Evolutionary conservation across 768 basidiomycete species (phyloP).

Genomic region (Collybia mongolica): DNA sequence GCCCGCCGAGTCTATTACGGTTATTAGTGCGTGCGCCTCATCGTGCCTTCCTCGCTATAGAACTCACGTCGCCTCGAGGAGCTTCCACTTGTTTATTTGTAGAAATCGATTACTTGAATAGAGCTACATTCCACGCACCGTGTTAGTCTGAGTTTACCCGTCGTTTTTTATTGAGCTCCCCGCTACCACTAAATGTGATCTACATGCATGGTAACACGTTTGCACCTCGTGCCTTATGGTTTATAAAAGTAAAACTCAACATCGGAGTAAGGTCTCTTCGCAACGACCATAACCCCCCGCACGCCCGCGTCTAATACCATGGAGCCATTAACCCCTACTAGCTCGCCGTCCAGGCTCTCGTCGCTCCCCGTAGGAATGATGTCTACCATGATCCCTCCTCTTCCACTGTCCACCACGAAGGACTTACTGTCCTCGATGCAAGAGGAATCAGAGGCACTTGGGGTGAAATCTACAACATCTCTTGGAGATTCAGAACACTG

Average conservation of each 20-base stretch:
- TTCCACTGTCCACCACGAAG: neutral
- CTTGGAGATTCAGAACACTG: neutral
- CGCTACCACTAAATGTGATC: conserved; percentile 8
- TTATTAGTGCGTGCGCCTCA: no score
- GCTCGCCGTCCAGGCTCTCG: conserved; percentile 1
- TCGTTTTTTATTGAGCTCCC: neutral
- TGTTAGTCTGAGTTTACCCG: neutral
- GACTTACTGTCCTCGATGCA: conserved; percentile 11
- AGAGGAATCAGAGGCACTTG: conserved; percentile 25
- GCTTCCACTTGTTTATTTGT: no score
- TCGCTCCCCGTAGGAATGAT: neutral
- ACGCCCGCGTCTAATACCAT: conserved; percentile 6
- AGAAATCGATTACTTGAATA: neutral
- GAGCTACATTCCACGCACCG: neutral
- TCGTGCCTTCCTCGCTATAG: no score
- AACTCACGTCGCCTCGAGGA: no score
- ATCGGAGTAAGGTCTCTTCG: no score
- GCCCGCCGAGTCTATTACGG: no score
- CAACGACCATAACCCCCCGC: conserved; percentile 4
- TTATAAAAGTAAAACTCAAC: no score
- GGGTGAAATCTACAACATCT: conserved; percentile 17
- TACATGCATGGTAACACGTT: conserved; percentile 8
- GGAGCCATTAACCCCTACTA: conserved; percentile 18
- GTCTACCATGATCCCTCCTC: no score
- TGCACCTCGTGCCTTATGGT: conserved; percentile 11